Evolutionary conservation across 345 rosid genomes (phyloP).

Genomic region (Triadica sebifera): DNA sequence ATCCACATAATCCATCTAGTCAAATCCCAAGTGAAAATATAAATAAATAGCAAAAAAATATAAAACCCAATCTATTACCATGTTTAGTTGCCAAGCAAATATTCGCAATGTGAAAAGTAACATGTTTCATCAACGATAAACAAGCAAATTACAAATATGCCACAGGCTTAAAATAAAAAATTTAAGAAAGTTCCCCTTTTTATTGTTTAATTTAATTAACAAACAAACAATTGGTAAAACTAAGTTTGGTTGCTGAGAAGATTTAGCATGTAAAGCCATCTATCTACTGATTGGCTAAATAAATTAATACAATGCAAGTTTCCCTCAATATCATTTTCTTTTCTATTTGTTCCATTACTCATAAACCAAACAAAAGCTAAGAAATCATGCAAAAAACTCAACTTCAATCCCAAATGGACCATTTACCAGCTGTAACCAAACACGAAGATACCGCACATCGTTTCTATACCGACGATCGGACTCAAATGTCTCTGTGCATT

Average conservation of each 20-base stretch:
- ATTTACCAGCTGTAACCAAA: conserved; percentile 88
- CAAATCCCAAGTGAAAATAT: conserved; percentile 9
- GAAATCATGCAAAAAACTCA: conserved; percentile 2
- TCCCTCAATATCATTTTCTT: neutral
- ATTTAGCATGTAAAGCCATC: neutral
- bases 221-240: neutral
- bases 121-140: neutral
- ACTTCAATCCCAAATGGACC: neutral
- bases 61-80: neutral
- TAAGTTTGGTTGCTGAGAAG: neutral
- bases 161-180: neutral
- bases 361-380: neutral
- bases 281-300: no score
- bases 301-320: neutral
- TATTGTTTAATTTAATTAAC: neutral
- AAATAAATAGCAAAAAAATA: neutral
- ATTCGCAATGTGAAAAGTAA: neutral
- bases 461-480: conserved; percentile 71
- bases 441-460: conserved; percentile 80
- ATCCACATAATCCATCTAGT: conserved; percentile 88
- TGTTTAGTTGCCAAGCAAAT: neutral
- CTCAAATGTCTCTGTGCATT: conserved; percentile 68
- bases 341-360: neutral
- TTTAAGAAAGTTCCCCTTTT: neutral
- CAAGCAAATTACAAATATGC: neutral